Conservation (phyloP, 179 eudicot genomes). For the Silene noctiflora region DNA sequence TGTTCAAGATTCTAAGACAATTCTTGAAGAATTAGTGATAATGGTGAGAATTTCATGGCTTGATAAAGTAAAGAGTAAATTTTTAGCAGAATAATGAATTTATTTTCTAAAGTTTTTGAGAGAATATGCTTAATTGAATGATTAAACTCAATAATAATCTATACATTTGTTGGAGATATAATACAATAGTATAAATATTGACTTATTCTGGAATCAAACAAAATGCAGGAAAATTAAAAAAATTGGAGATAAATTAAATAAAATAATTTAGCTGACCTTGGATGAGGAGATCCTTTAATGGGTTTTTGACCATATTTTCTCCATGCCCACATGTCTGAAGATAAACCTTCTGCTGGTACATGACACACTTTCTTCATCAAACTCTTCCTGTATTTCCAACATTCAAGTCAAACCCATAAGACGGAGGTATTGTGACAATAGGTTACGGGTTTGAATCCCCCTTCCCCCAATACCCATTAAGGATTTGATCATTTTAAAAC, state of each 20-base stretch:
- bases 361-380: conserved; percentile 39
- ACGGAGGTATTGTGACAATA: neutral
- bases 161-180: neutral
- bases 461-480: too few relatives aligned
- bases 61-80: conserved; percentile 15
- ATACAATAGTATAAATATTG: neutral
- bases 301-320: conserved; percentile 47
- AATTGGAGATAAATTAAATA: neutral
- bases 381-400: conserved; percentile 30
- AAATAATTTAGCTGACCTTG: conserved; percentile 23
- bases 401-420: conserved; percentile 25
- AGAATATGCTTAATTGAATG: conserved; percentile 13
- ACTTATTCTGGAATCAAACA: conserved; percentile 17
- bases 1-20: conserved; percentile 5
- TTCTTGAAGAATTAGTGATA: conserved; percentile 3
- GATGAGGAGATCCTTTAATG: conserved; percentile 45
- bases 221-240: neutral
- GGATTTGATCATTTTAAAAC: neutral
- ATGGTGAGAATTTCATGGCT: conserved; percentile 16
- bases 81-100: neutral
- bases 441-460: too few relatives aligned
- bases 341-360: conserved; percentile 42
- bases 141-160: neutral
- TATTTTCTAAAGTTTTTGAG: neutral
- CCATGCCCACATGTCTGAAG: conserved; percentile 47